Base-by-base conservation (phyloP, 257 asterid genomes). In the Datura wrightii region DNA sequence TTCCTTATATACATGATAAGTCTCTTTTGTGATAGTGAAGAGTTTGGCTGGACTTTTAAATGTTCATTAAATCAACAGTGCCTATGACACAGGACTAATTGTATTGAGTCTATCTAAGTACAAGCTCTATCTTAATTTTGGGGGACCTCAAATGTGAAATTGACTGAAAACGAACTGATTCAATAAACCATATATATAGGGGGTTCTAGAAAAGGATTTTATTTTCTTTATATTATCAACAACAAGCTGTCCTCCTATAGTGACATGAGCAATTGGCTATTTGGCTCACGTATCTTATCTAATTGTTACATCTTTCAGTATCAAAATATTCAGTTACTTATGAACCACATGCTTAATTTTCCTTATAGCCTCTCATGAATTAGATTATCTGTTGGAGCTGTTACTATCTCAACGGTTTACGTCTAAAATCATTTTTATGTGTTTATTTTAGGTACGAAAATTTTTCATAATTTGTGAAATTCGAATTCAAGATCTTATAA, bases 81-180 rank as follows among this genome's bases (percentile, higher is more conserved):
- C 18, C 44, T 36, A 36, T 39, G 42, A 39, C 24, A 70, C 13
- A 8, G 0, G 4, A 18, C 37, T 18, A 70, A 8, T 41, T 41
- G 31, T 5, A 15, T 5, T 16, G 15, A 4, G 44, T 70, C 79
- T 18, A 71, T 71, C 58, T 42, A 74, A 44, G 48, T 44, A 31
- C 11, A 74, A 48, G n/a, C 37, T 71, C 18, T 69, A 4, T 71
- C 56, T 46, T 72, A n/a, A 19, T 41, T 19, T 14, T 6, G 41
- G 8, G n/a, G 60, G 60, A 10, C 81, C 60, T 24, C 19, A 19
- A 48, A 50, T 11, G 44, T 76, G 24, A 76, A 13, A 24, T 24
- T 74, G 62, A 76, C 81, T 50, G 81, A 50, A 74, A 48, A 76
- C n/a, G 24, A 76, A 76, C 42, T 24, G n/a, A 76, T 15, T 67